A percentile compares a stretch with the other conserved stretches of the same genome.
Conservation (phyloP, 345 rosid genomes). For the Gossypium arboreum region DNA sequence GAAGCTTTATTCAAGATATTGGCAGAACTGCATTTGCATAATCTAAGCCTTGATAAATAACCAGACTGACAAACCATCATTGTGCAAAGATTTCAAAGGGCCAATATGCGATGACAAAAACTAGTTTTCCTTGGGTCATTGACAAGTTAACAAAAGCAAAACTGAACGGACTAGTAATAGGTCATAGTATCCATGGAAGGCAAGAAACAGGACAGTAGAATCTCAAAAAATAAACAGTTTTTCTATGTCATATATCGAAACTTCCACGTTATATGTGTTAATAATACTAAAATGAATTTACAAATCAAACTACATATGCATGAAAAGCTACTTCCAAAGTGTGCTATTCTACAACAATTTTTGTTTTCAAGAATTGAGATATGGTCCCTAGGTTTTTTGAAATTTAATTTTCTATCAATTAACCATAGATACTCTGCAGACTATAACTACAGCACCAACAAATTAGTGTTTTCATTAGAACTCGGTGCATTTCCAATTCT, state of each 20-base stretch:
- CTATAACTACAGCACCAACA: neutral
- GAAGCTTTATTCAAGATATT: neutral
- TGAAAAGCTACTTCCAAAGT: slow-evolving; percentile 5
- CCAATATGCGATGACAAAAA: neutral
- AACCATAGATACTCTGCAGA: neutral
- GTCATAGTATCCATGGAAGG: neutral
- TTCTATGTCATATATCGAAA: neutral
- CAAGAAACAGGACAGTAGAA: neutral
- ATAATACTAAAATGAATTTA: neutral
- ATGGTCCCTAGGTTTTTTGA: neutral
- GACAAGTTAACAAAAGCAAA: neutral
- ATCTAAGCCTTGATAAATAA: neutral
- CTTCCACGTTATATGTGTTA: neutral
- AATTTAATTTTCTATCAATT: neutral
- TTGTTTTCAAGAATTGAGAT: neutral
- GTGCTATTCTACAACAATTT: neutral
- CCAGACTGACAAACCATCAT: neutral
- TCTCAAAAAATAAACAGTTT: neutral
- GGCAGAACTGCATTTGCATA: neutral
- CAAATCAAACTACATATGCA: neutral
- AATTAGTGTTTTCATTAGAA: neutral
- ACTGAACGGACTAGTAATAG: neutral
- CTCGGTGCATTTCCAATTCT: neutral
- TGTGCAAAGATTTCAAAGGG: neutral
- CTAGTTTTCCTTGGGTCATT: neutral